phyloP scores from a whole-genome alignment of 2,329 filamentous ascomycete species.

The Penicillium sp. region DNA sequence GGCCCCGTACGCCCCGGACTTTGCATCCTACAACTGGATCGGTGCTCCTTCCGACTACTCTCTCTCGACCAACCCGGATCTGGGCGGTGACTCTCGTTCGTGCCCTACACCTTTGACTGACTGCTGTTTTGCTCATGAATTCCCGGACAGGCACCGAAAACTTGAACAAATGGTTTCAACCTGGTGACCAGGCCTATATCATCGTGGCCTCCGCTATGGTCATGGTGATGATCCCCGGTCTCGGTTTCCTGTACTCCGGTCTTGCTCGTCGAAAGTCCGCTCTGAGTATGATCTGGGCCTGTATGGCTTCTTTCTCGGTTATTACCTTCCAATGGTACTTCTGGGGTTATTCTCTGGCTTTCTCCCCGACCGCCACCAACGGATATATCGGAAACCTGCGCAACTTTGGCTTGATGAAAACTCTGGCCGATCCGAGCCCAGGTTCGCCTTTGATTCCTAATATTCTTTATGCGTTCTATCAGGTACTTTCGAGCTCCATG shows the following conservation, averaged over 20 bases:
- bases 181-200: constrained; percentile 93
- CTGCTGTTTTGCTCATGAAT: constrained; percentile 9
- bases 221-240: constrained; percentile 91
- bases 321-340: constrained; percentile 99
- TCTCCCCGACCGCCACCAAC: constrained; percentile 76
- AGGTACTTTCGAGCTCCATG: constrained; percentile 52
- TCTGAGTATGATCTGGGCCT: constrained; percentile 94
- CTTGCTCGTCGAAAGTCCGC: constrained; percentile 97
- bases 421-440: constrained; percentile 77
- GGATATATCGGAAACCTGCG: constrained; percentile 88
- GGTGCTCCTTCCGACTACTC: constrained; percentile 46
- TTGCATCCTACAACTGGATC: constrained; percentile 51
- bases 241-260: constrained; percentile 96
- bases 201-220: constrained; percentile 88
- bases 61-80: constrained; percentile 53
- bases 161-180: constrained; percentile 91
- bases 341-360: constrained; percentile 96
- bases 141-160: constrained; percentile 68
- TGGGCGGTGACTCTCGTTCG: constrained; percentile 78
- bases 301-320: constrained; percentile 89
- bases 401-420: constrained; percentile 85
- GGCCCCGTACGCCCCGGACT: constrained; percentile 39
- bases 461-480: constrained; percentile 91
- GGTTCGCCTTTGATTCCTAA: constrained; percentile 86
- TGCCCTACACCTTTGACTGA: constrained; percentile 21